Evolutionary conservation across 2,329 filamentous ascomycete species (phyloP).

Genomic region (Hymenoscyphus occultus): DNA sequence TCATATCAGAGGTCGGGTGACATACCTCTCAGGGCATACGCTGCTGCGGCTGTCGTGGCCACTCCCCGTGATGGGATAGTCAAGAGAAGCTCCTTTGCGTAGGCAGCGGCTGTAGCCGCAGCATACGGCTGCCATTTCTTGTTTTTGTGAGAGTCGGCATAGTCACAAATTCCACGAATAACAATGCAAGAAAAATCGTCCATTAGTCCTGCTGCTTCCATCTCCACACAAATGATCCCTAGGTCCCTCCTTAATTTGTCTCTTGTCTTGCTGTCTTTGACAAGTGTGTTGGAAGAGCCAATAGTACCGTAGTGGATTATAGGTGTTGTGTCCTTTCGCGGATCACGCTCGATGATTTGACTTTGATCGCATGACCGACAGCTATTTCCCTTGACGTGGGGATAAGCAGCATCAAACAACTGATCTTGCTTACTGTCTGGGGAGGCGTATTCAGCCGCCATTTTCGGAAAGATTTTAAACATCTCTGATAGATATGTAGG

Average conservation of each 20-base stretch:
- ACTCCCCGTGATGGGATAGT: neutral
- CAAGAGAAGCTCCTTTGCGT: conserved; percentile 15
- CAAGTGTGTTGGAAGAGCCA: conserved; percentile 18
- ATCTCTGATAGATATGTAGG: neutral
- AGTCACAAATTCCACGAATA: conserved; percentile 24
- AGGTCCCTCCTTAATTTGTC: neutral
- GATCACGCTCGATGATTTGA: neutral
- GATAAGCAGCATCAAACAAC: neutral
- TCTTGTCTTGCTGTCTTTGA: conserved; percentile 13
- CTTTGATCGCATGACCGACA: neutral
- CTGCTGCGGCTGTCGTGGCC: neutral
- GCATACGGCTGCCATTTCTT: conserved; percentile 20
- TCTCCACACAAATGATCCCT: conserved; percentile 20
- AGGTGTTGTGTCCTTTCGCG: neutral
- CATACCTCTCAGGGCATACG: neutral
- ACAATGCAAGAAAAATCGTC: conserved; percentile 20
- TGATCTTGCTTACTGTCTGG: neutral
- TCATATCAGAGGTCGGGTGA: neutral
- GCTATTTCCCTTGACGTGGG: neutral
- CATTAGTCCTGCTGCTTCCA: conserved; percentile 19
- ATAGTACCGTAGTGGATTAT: conserved; percentile 18
- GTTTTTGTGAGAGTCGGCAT: conserved; percentile 21
- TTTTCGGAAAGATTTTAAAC: neutral
- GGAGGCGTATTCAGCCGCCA: neutral
- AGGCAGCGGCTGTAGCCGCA: conserved; percentile 15